These are phyloP conservation scores for Lumnitzera littorea DNA, from an alignment of 345 rosid genomes.

Conservation along the genomic window DNA sequence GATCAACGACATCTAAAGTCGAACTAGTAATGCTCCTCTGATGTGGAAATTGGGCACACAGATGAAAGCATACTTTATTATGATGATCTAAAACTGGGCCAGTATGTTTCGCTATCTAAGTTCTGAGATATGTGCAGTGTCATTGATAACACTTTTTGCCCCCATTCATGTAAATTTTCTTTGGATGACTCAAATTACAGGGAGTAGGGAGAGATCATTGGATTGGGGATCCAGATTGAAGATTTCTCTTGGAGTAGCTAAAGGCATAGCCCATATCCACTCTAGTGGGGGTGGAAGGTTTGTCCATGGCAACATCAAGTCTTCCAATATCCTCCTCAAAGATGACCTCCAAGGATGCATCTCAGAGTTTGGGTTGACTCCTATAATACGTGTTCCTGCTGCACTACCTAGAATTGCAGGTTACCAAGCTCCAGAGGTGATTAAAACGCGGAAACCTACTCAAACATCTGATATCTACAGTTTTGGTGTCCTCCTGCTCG, in stretches of 20 bases:
- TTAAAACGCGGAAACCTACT: constrained; percentile 46
- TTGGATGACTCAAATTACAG: constrained; percentile 5
- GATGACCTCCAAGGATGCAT: constrained; percentile 50
- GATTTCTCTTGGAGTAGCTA: constrained; percentile 65
- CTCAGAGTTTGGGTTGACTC: constrained; percentile 67
- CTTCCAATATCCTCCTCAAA: constrained; percentile 63
- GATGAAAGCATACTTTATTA: no score
- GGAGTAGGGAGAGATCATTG: constrained; percentile 34
- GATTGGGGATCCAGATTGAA: constrained; percentile 76
- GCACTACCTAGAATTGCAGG: constrained; percentile 57
- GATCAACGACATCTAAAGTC: no score
- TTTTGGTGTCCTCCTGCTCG: constrained; percentile 76
- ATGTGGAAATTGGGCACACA: no score
- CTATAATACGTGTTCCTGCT: constrained; percentile 45
- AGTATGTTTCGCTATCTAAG: no score
- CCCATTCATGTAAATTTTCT: no score
- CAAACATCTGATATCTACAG: constrained; percentile 78
- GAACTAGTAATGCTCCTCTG: no score
- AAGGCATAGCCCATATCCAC: constrained; percentile 68
- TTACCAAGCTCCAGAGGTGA: constrained; percentile 72
- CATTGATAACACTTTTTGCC: no score
- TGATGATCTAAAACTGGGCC: no score
- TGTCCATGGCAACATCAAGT: constrained; percentile 72
- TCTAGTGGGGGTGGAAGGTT: constrained; percentile 52
- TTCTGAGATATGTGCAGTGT: no score